Conservation (phyloP, 176 grass and related monocot species). For the Phragmites australis region DNA sequence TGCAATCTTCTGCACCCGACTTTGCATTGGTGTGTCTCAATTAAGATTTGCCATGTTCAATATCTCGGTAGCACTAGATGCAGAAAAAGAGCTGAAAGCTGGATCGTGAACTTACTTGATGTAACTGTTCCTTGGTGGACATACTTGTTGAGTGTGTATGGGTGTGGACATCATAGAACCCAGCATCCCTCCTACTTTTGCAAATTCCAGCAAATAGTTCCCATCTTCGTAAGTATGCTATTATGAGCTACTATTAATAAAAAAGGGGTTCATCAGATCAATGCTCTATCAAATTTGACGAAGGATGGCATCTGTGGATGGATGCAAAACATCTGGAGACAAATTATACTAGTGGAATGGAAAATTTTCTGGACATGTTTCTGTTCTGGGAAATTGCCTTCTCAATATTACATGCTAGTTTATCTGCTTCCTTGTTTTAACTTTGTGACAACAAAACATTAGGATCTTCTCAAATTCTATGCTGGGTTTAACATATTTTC, state of each 20-base stretch:
- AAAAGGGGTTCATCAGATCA: neutral
- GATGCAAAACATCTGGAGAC: neutral
- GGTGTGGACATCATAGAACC: neutral
- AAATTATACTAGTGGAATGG: neutral
- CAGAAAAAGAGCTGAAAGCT: neutral
- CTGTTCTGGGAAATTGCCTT: neutral
- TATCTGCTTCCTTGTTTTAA: conserved; percentile 5
- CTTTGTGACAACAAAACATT: neutral
- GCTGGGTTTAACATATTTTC: neutral
- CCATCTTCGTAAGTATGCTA: neutral
- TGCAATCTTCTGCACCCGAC: neutral
- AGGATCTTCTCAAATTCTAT: neutral
- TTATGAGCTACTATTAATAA: neutral
- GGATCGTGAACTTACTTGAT: neutral
- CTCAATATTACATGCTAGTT: neutral
- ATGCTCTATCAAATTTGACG: neutral
- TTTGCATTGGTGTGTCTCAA: neutral
- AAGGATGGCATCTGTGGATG: neutral
- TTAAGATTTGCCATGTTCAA: neutral
- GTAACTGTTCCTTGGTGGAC: neutral
- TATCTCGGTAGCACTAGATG: neutral
- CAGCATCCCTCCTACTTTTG: neutral
- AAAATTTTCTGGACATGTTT: neutral
- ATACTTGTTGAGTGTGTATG: neutral
- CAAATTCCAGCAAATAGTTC: neutral